Percentiles rank a stretch among this genome's conserved stretches.
Evolutionary conservation across 2,329 filamentous ascomycete species (phyloP).

Genomic region (Colletotrichum sp.): DNA sequence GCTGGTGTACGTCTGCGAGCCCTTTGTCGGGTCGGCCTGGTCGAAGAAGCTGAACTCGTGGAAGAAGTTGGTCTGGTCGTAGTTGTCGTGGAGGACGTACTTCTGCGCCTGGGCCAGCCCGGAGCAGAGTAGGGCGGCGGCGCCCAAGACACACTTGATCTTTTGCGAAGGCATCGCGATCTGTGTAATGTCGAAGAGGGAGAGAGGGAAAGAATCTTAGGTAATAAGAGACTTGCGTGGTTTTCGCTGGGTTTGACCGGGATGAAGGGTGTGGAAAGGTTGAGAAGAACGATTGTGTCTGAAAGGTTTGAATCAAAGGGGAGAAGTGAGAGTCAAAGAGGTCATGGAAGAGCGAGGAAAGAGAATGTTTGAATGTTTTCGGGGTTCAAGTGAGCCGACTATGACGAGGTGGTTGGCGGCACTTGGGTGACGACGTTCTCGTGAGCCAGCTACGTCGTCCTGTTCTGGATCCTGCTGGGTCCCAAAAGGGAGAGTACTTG

Average conservation of each 20-base stretch:
- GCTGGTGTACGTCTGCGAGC: slow-evolving; percentile 74
- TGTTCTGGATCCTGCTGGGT: not conserved
- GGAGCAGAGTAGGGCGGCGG: slow-evolving; percentile 4
- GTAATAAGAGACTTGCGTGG: not conserved
- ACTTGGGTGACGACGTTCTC: not conserved
- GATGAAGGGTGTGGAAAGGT: not conserved
- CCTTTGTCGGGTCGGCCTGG: slow-evolving; percentile 71
- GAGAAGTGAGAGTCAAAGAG: slow-evolving; percentile 6
- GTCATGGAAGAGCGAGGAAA: not conserved
- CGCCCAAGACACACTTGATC: slow-evolving; percentile 8
- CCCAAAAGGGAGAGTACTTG: not conserved
- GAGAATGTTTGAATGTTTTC: not conserved
- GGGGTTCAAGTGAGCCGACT: not conserved
- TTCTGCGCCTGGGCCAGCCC: slow-evolving; percentile 27
- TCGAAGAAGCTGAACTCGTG: slow-evolving; percentile 60
- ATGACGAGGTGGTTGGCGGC: slow-evolving; percentile 7
- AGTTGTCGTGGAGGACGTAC: slow-evolving; percentile 54
- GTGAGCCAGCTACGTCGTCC: not conserved
- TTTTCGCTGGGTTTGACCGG: not conserved
- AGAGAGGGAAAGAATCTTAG: not conserved
- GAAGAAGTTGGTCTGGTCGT: slow-evolving; percentile 61
- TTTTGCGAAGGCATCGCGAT: slow-evolving; percentile 12
- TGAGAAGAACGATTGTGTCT: not conserved
- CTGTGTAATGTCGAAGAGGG: not conserved
- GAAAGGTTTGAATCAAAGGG: slow-evolving; percentile 9